Evolutionary conservation across 2,329 filamentous ascomycete species (phyloP), one percentile per base, ranked within the genome.

Genomic region (Blumeria graminis): DNA sequence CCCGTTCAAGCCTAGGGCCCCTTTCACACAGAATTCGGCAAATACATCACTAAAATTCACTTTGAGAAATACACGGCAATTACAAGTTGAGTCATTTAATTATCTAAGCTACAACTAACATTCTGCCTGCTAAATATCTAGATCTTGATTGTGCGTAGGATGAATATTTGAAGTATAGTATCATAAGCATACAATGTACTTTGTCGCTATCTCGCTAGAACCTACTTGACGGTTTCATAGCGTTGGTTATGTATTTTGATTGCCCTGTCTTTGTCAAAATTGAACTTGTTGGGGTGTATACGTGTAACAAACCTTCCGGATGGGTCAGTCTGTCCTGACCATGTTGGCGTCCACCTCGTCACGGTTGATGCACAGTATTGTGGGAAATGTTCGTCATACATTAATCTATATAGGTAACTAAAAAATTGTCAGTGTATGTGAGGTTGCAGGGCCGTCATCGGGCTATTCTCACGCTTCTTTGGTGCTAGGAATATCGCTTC

Each of bases 331-430:
- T 95, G 88, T 69, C 94, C 85, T 57, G 86, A 94, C 92, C 92
- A 98, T 39, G 86, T 98, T 33, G 92, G 92, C 57, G 86, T 88
- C 93, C 92, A 98, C 66, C 92, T 78, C 85, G 86, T 84, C 56
- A 98, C 92, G 7, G 92, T 98, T 58, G 79, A 82, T 8, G 92
- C 93, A 68, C 90, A 96, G 66, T 82, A 82, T 57, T 82, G 77
- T 51, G 92, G 92, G 78, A 96, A 98, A 71, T 93, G 90, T 76
- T 98, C 90, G 69, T 98, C 92, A 68, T 96, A 98, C 90, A 98
- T 96, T 69, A 74, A 77, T 65, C 92, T 83, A 74, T 98, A 98
- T 92, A 92, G 98, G 76, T 94, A 93, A 51, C 81, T 84, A 62
- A 52, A 51, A 35, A 11, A 33, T 46, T 56, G 53, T 61, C 55